Conservation (phyloP, 176 grass and related monocot species). For the Alloteropsis semialata region DNA sequence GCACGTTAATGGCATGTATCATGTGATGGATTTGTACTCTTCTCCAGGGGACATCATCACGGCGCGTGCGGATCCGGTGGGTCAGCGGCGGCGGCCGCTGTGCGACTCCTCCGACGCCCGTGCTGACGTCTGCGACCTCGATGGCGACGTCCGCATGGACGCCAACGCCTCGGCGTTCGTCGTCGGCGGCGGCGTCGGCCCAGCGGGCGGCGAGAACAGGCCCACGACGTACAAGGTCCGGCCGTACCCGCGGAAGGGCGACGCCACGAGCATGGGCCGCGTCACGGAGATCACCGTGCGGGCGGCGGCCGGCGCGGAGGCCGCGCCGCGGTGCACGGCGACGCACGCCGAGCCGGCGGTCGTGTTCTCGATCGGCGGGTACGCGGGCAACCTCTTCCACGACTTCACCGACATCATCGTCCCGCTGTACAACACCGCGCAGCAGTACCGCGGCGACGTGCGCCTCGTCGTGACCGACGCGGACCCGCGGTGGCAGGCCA, state of each 20-base stretch:
- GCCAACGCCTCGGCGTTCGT: slow-evolving; percentile 53
- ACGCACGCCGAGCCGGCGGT: slow-evolving; percentile 48
- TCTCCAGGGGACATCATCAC: neutral
- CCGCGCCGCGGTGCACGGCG: slow-evolving; percentile 39
- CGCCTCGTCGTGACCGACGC: slow-evolving; percentile 60
- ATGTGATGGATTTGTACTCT: neutral
- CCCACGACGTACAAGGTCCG: slow-evolving; percentile 34
- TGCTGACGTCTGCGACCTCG: slow-evolving; percentile 58
- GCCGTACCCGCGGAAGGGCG: slow-evolving; percentile 86
- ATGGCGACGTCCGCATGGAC: slow-evolving; percentile 73
- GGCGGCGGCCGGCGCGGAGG: neutral
- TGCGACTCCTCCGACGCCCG: slow-evolving; percentile 75
- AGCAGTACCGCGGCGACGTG: slow-evolving; percentile 46
- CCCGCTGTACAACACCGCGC: slow-evolving; percentile 58
- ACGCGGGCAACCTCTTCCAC: slow-evolving; percentile 96
- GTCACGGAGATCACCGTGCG: slow-evolving; percentile 50
- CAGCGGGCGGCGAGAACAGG: neutral
- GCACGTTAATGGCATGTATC: neutral
- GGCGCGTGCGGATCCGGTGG: neutral
- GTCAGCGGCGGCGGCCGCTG: neutral
- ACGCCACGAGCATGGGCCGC: slow-evolving; percentile 45
- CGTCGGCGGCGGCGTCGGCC: slow-evolving; percentile 31
- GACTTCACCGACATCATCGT: slow-evolving; percentile 93
- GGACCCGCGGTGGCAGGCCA: slow-evolving; percentile 60
- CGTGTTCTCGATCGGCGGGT: slow-evolving; percentile 72